phyloP scores from a whole-genome alignment of 176 grass and related monocot genomes.

The Hordeum marinum region DNA sequence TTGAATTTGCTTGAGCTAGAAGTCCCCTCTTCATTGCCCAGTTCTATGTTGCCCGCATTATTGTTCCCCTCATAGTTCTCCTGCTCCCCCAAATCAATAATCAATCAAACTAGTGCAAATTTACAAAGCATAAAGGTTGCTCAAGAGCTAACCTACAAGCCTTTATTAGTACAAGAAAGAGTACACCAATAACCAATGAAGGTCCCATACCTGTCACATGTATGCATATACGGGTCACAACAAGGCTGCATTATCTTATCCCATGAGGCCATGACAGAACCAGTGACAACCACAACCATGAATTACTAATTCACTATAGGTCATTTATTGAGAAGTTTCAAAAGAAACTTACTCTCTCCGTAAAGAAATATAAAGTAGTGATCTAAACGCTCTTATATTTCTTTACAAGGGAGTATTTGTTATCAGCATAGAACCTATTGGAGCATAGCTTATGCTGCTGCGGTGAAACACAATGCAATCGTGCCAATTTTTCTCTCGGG shows the following conservation, averaged over 20 bases:
- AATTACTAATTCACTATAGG: neutral
- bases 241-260: neutral
- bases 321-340: neutral
- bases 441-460: neutral
- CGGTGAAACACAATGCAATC: neutral
- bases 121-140: neutral
- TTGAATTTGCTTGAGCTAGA: slow-evolving; percentile 43
- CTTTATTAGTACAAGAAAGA: neutral
- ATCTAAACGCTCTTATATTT: too few species aligned
- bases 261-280: neutral
- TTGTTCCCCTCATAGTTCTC: slow-evolving; percentile 32
- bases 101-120: neutral
- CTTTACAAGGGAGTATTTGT: neutral
- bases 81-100: slow-evolving; percentile 29
- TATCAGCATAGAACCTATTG: neutral
- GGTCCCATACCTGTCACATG: neutral
- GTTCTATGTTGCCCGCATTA: slow-evolving; percentile 29
- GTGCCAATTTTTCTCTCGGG: neutral
- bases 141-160: neutral
- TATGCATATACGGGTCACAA: neutral
- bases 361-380: too few species aligned
- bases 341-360: neutral
- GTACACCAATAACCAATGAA: neutral
- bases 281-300: neutral
- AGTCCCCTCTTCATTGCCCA: slow-evolving; percentile 32